Percentiles rank a stretch among this genome's conserved stretches.
Conservation (phyloP, 1,284 basidiomycete genomes). For the Mycena citricolor region DNA sequence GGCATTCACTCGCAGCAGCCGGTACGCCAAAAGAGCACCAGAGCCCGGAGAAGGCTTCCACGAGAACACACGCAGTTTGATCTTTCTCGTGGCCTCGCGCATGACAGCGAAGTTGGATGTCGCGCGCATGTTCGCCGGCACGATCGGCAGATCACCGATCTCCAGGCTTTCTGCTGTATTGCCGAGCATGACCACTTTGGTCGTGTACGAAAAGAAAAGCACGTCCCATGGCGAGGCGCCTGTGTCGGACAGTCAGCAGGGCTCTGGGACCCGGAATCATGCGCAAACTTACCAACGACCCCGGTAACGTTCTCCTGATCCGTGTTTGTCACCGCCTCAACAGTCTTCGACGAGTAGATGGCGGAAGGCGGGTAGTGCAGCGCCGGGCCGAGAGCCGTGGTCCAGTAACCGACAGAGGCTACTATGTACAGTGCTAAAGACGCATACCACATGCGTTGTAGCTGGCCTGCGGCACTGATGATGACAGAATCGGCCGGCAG, state of each 20-base stretch:
- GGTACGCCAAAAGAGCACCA: conserved; percentile 64
- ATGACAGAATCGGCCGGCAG: conserved; percentile 45
- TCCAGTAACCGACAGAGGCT: conserved; percentile 50
- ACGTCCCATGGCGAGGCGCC: conserved; percentile 56
- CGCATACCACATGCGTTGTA: conserved; percentile 42
- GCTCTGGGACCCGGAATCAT: conserved; percentile 14
- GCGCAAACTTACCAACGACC: conserved; percentile 40
- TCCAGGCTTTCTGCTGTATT: conserved; percentile 73
- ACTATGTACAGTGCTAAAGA: conserved; percentile 50
- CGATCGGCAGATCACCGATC: conserved; percentile 82
- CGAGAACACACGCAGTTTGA: conserved; percentile 44
- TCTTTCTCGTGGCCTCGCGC: conserved; percentile 40
- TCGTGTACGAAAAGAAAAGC: conserved; percentile 80
- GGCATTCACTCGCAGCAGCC: conserved; percentile 55
- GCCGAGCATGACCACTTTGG: conserved; percentile 80
- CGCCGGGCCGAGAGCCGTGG: conserved; percentile 69
- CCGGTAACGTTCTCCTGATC: conserved; percentile 70
- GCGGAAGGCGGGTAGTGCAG: conserved; percentile 69
- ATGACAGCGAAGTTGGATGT: conserved; percentile 54
- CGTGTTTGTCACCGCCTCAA: conserved; percentile 52
- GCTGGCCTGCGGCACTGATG: conserved; percentile 12
- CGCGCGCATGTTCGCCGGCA: conserved; percentile 71
- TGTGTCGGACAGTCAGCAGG: background rate
- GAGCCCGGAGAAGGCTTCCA: conserved; percentile 54
- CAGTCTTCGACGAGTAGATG: conserved; percentile 74